phyloP scores from a whole-genome alignment of 345 rosid species.

The Limnanthes douglasii region DNA sequence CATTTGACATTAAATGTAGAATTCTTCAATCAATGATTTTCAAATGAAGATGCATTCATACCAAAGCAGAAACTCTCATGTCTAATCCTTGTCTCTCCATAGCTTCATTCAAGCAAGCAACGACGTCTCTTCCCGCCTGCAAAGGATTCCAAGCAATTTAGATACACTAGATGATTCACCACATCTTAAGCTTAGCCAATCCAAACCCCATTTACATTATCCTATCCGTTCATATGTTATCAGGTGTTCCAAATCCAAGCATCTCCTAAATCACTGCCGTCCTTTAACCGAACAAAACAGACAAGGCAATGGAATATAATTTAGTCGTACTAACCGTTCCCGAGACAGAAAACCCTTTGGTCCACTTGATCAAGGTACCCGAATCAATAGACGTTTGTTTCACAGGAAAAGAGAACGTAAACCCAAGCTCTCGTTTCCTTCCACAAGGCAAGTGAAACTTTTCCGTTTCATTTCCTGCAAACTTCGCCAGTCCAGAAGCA shows the following conservation, averaged over 20 bases:
- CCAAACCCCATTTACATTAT: background rate
- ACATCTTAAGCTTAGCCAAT: background rate
- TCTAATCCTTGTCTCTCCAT: slow-evolving; percentile 47
- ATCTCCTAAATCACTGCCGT: too few relatives aligned
- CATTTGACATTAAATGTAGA: too few relatives aligned
- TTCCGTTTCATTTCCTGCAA: slow-evolving; percentile 35
- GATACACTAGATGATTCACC: too few relatives aligned
- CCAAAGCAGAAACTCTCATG: slow-evolving; percentile 77
- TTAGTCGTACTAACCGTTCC: slow-evolving; percentile 54
- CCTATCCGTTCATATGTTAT: too few relatives aligned
- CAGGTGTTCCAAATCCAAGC: too few relatives aligned
- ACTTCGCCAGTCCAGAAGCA: slow-evolving; percentile 41
- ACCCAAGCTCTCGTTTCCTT: slow-evolving; percentile 65
- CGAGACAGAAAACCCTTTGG: slow-evolving; percentile 73
- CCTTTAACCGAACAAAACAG: background rate
- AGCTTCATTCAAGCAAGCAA: slow-evolving; percentile 76
- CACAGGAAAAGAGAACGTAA: slow-evolving; percentile 87
- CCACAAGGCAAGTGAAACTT: slow-evolving; percentile 34
- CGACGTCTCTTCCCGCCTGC: slow-evolving; percentile 68
- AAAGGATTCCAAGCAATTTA: slow-evolving; percentile 4
- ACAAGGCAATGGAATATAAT: too few relatives aligned
- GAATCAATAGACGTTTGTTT: slow-evolving; percentile 63
- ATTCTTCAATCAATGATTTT: background rate
- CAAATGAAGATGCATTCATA: slow-evolving; percentile 12
- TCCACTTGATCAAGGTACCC: slow-evolving; percentile 71